Evolutionary conservation across 2,329 filamentous ascomycete genomes (phyloP).

Genomic region (Zymoseptoria tritici): DNA sequence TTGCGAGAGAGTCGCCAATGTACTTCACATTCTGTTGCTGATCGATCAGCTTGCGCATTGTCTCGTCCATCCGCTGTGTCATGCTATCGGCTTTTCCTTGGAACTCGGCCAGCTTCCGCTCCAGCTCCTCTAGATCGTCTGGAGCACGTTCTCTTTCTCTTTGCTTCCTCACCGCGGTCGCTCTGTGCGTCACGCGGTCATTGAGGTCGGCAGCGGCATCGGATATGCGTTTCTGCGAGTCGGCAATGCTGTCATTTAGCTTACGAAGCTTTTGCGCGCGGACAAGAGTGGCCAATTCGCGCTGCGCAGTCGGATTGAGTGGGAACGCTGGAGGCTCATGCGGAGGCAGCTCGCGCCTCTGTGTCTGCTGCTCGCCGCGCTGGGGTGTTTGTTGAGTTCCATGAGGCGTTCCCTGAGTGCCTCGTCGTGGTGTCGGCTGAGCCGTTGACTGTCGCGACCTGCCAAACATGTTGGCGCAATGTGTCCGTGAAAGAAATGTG

Average conservation of each 20-base stretch:
- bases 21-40: constrained; percentile 40
- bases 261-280: constrained; percentile 35
- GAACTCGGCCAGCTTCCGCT: constrained; percentile 35
- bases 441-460: constrained; percentile 9
- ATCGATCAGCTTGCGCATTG: constrained; percentile 53
- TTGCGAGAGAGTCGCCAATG: constrained; percentile 38
- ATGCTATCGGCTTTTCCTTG: constrained; percentile 42
- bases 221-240: constrained; percentile 42
- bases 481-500: not conserved
- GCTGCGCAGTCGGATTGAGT: constrained; percentile 42
- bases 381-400: constrained; percentile 3
- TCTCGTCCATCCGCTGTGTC: constrained; percentile 51
- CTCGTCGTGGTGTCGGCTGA: constrained; percentile 2
- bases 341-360: constrained; percentile 25
- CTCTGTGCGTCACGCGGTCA: constrained; percentile 42
- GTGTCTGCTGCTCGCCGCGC: not conserved
- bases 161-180: constrained; percentile 24
- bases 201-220: constrained; percentile 48
- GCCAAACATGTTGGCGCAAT: not conserved
- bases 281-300: constrained; percentile 40
- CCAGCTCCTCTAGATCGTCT: constrained; percentile 32
- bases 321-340: constrained; percentile 49
- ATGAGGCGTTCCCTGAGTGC: not conserved
- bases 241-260: constrained; percentile 43
- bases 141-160: constrained; percentile 25